A percentile compares a stretch with the other conserved stretches of the same genome.
These are phyloP conservation scores for Pilobolus umbonatus DNA, from an alignment of 192 early-diverging fungal species.

Conservation along the genomic window DNA sequence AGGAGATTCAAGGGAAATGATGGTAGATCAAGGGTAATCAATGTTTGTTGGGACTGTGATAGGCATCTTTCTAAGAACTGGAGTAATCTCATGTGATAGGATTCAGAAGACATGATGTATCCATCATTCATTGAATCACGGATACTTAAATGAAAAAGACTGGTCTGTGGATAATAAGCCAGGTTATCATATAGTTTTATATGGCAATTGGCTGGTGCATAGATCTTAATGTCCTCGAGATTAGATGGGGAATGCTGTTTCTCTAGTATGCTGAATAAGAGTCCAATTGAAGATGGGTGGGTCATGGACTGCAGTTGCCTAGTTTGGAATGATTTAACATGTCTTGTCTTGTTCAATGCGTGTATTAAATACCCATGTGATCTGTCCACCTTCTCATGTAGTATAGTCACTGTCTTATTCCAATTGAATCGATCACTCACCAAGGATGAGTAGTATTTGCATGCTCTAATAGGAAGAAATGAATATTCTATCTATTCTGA, in stretches of 20 bases:
- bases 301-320: no score
- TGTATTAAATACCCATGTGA: background rate
- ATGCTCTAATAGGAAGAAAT: background rate
- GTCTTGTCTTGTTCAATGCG: background rate
- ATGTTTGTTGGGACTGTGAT: background rate
- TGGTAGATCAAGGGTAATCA: slow-evolving; percentile 2
- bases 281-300: background rate
- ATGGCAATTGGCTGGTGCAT: background rate
- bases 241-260: background rate
- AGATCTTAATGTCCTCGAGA: slow-evolving; percentile 7
- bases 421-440: slow-evolving; percentile 13
- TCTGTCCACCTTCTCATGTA: no score
- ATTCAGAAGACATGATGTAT: background rate
- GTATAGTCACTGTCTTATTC: slow-evolving; percentile 2
- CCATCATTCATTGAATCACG: slow-evolving; percentile 14
- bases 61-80: background rate
- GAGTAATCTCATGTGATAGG: background rate
- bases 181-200: background rate
- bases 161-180: background rate
- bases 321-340: no score
- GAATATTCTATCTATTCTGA: background rate
- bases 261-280: slow-evolving; percentile 2
- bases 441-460: background rate
- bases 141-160: background rate
- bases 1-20: slow-evolving; percentile 3